Base-by-base conservation (phyloP, 306 rosid genomes). In the Malus domestica region DNA sequence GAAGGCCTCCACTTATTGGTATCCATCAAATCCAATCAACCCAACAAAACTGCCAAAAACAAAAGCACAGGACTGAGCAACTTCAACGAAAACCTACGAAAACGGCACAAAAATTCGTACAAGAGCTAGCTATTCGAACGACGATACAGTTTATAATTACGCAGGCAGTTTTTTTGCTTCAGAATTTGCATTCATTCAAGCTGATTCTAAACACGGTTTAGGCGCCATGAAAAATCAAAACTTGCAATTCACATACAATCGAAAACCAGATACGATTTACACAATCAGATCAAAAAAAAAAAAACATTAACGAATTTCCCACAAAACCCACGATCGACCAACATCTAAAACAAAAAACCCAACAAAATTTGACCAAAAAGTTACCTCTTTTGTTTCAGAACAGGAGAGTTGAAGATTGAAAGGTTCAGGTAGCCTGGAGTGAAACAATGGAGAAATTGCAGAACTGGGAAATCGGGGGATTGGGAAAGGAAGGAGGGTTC, bases 1-100 rank as follows among this genome's bases (percentile, higher is more conserved):
- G 38, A 51, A 45, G 77, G 74, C 38, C 66, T 74, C 80, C 74
- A 70, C 54, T 44, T 55, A 64, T 78, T 64, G 49, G 10, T 74
- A 52, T 78, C 82, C 86, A 82, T 82, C 49, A 16, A 61, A 60
- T 18, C 66, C 20, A 20, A 61, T 23, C 6, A 32, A 67, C 22
- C 67, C 8, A 77, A 58, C 58, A 57, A 30, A 44, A 7, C 70
- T 68, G 33, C 27, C n/a, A 55, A n/a, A 35, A 10, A 55, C 3
- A 54, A 40, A 33, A 58, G 23, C 22, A 65, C 9, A 14, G 16
- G 3, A 65, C 46, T 61, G 29, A 73, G 30, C 63, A 20, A 63
- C 20, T 30, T 64, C 38, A 65, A 64, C 27, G 54, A 30, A 71
- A 71, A 33, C 23, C 62, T 14, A 42, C 33, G 8, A n/a, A 45